Conservation (phyloP, 192 early-diverging fungal species). For the Chytriomyces hyalinus region DNA sequence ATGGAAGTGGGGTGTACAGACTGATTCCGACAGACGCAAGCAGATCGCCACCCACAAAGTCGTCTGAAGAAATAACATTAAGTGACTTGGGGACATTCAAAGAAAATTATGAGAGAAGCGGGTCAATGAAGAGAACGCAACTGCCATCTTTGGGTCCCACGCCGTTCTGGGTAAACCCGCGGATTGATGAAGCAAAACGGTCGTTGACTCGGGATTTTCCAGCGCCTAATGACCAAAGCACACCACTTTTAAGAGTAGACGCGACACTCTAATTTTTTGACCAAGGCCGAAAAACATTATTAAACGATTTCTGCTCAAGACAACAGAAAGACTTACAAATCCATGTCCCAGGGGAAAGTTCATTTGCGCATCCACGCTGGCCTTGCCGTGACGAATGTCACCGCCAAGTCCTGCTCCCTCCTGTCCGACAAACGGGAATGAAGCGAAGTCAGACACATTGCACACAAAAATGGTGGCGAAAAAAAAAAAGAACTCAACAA, state of each 20-base stretch:
- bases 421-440: neutral
- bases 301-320: conserved; percentile 28
- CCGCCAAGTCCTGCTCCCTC: conserved; percentile 81
- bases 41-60: conserved; percentile 85
- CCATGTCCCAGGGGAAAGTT: conserved; percentile 54
- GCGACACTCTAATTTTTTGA: conserved; percentile 27
- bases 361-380: conserved; percentile 71
- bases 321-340: neutral
- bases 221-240: conserved; percentile 61
- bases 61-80: conserved; percentile 44
- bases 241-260: conserved; percentile 63
- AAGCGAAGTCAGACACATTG: neutral
- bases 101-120: no score
- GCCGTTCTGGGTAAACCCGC: conserved; percentile 88
- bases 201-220: conserved; percentile 72
- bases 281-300: neutral
- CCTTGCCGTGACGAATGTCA: conserved; percentile 75
- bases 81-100: neutral
- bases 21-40: conserved; percentile 81
- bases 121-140: conserved; percentile 37
- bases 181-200: conserved; percentile 79
- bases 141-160: conserved; percentile 83
- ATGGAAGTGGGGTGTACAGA: conserved; percentile 82
- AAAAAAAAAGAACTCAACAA: conserved; percentile 1
- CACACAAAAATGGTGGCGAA: neutral